phyloP scores from a whole-genome alignment of 2,329 filamentous ascomycete species.

The Myriosclerotinia curreyana region DNA sequence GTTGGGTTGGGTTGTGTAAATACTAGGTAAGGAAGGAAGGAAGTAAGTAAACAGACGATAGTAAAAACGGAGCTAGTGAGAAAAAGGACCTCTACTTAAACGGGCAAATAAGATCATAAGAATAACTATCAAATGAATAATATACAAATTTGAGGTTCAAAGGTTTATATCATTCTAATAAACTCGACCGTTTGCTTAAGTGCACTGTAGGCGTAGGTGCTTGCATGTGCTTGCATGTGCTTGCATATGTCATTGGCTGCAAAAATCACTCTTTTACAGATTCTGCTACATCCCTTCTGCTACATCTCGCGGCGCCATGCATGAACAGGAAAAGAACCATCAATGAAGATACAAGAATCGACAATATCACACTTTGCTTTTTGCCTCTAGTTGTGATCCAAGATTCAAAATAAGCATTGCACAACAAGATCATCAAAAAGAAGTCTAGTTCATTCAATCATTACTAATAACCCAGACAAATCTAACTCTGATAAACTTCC shows the following conservation, averaged over 20 bases:
- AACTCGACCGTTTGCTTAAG: background rate
- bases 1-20: too few species aligned
- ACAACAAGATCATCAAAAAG: background rate
- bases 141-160: background rate
- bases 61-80: conserved; percentile 3
- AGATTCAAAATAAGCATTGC: background rate
- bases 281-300: background rate
- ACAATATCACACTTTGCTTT: background rate
- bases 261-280: background rate
- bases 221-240: conserved; percentile 11
- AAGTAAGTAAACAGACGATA: conserved; percentile 5
- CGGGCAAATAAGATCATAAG: background rate
- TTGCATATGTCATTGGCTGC: conserved; percentile 5
- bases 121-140: background rate
- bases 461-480: conserved; percentile 16
- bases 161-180: background rate
- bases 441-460: conserved; percentile 20
- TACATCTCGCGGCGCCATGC: background rate
- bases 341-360: background rate
- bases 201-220: background rate
- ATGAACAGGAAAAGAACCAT: background rate
- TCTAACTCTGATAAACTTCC: conserved; percentile 15
- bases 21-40: background rate
- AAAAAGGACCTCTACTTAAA: background rate
- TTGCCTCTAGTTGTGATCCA: background rate